A percentile compares a stretch with the other conserved stretches of the same genome.
Evolutionary conservation across 202 grass and related monocot species (phyloP).

Genomic region (Zoysia matrella): DNA sequence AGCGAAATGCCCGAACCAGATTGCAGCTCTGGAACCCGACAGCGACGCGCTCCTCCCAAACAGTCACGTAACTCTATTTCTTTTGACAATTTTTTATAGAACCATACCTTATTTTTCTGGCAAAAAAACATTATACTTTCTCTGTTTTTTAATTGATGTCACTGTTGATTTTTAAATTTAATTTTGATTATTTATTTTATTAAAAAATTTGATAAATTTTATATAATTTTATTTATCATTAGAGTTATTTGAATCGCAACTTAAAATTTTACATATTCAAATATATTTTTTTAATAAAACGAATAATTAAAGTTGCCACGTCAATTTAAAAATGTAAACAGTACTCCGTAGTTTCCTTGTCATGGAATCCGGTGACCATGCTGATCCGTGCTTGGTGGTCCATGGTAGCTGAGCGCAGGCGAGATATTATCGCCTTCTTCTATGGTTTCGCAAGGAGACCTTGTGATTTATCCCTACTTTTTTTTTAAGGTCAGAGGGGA

Average conservation of each 20-base stretch:
- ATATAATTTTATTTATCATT: too few relatives aligned
- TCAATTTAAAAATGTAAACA: too few relatives aligned
- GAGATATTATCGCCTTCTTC: neutral
- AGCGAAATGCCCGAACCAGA: constrained; percentile 50
- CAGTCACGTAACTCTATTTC: neutral
- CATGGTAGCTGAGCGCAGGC: constrained; percentile 27
- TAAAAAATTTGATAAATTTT: too few relatives aligned
- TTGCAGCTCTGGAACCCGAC: constrained; percentile 28
- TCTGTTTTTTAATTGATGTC: too few relatives aligned
- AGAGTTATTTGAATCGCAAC: too few relatives aligned
- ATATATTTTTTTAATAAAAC: too few relatives aligned
- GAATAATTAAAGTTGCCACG: too few relatives aligned
- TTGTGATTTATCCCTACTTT: neutral
- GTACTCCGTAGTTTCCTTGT: neutral
- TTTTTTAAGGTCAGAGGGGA: neutral
- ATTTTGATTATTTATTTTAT: too few relatives aligned
- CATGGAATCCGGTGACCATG: constrained; percentile 1
- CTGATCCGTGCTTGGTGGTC: constrained; percentile 18
- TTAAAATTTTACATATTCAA: too few relatives aligned
- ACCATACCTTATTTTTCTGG: too few relatives aligned
- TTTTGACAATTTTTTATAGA: neutral
- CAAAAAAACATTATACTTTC: too few relatives aligned
- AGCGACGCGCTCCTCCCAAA: constrained; percentile 8
- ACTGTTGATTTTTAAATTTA: too few relatives aligned
- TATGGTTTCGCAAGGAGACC: constrained; percentile 6